Percentiles rank a stretch among this genome's conserved stretches.
These are phyloP conservation scores for Moesziomyces sp. DNA, from an alignment of 1,284 basidiomycete species.

Conservation along the genomic window DNA sequence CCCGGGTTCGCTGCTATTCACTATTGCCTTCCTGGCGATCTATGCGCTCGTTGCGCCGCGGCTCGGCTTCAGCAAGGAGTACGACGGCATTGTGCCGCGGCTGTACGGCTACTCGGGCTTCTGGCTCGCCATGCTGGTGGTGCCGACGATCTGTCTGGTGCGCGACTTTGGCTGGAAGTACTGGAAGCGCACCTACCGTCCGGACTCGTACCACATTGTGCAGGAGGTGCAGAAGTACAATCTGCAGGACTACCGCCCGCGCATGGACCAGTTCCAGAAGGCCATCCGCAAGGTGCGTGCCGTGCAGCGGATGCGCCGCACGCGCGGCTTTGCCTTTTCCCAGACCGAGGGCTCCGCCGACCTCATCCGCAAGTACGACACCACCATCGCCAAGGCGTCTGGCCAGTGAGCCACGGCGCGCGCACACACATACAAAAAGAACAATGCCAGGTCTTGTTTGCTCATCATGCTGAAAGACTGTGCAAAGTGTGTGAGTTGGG, in stretches of 20 bases:
- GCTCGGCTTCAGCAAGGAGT: conserved; percentile 86
- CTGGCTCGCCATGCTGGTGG: conserved; percentile 87
- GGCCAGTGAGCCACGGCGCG: conserved; percentile 19
- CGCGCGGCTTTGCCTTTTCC: conserved; percentile 65
- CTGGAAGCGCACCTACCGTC: conserved; percentile 80
- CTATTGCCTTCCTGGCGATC: conserved; percentile 90
- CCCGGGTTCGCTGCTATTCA: conserved; percentile 94
- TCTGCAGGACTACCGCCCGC: conserved; percentile 93
- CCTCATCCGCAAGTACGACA: conserved; percentile 66
- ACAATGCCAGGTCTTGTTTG: not conserved
- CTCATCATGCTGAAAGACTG: no score
- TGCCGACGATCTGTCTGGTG: conserved; percentile 87
- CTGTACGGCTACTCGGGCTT: conserved; percentile 88
- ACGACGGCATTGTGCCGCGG: conserved; percentile 78
- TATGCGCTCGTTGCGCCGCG: conserved; percentile 87
- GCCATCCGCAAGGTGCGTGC: conserved; percentile 66
- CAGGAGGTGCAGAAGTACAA: conserved; percentile 94
- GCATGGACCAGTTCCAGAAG: conserved; percentile 85
- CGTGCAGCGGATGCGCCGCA: conserved; percentile 64
- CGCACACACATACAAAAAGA: not conserved
- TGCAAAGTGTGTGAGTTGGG: no score
- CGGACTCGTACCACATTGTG: conserved; percentile 93
- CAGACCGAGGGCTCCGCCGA: conserved; percentile 65
- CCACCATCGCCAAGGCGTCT: conserved; percentile 52
- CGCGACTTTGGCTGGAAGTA: conserved; percentile 74